phyloP scores from a whole-genome alignment of 2,329 filamentous ascomycete genomes.

The Metarhizium rileyi region DNA sequence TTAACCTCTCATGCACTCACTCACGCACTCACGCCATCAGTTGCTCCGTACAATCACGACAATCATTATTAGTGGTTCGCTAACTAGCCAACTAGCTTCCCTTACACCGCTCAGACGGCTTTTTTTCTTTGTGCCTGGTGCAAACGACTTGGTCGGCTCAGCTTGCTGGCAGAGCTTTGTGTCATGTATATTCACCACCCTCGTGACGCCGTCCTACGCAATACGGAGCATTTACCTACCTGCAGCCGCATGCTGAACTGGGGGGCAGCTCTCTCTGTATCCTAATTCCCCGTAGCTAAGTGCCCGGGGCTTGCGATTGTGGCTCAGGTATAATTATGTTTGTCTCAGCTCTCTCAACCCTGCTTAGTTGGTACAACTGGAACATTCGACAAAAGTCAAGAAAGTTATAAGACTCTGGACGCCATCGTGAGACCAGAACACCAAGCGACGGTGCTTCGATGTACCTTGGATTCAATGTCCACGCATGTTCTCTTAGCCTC shows the following conservation, averaged over 20 bases:
- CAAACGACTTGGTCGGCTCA: background rate
- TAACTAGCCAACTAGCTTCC: too few relatives aligned
- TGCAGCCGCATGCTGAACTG: too few relatives aligned
- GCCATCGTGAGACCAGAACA: background rate
- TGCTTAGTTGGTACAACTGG: too few relatives aligned
- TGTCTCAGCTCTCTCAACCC: background rate
- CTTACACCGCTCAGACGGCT: background rate
- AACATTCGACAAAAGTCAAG: background rate
- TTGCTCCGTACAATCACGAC: background rate
- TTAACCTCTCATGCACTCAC: background rate
- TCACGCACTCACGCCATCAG: background rate
- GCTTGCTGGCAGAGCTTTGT: background rate
- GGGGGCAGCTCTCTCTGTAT: too few relatives aligned
- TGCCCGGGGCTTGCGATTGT: background rate
- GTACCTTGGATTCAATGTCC: background rate
- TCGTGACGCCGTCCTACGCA: too few relatives aligned
- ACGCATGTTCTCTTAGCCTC: background rate
- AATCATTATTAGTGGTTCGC: background rate
- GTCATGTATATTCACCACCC: too few relatives aligned
- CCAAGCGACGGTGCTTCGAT: background rate
- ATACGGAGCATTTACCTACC: too few relatives aligned
- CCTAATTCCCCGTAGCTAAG: background rate
- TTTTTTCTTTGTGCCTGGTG: background rate
- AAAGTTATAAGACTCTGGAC: too few relatives aligned
- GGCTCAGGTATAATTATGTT: background rate